Conservation (phyloP, 108 stramenopile species). For the Schizochytrium sp. region DNA sequence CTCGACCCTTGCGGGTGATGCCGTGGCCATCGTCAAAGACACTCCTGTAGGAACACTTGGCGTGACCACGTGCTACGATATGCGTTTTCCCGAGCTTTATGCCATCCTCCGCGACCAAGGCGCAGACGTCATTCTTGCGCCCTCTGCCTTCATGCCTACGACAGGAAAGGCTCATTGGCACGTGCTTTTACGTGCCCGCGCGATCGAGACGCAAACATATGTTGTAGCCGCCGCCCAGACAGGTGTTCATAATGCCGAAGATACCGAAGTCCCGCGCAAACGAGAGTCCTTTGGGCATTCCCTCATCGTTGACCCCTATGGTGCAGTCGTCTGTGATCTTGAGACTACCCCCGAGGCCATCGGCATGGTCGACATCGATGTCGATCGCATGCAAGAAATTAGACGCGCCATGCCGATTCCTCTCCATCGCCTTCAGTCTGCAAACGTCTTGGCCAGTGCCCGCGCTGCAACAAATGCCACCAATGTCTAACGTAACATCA, state of each 20-base stretch:
- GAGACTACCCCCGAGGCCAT: background rate
- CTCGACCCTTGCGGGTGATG: constrained; percentile 66
- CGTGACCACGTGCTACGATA: constrained; percentile 84
- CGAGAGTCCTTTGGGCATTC: constrained; percentile 74
- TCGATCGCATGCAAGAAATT: background rate
- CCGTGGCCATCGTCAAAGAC: constrained; percentile 64
- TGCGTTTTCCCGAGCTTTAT: constrained; percentile 87
- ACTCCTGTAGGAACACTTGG: constrained; percentile 72
- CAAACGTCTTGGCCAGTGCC: background rate
- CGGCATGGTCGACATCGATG: background rate
- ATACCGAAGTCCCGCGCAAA: constrained; percentile 29
- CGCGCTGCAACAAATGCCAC: background rate
- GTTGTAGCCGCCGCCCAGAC: constrained; percentile 90
- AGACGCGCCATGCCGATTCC: background rate
- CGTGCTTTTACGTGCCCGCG: constrained; percentile 70
- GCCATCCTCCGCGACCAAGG: constrained; percentile 49
- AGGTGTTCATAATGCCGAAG: constrained; percentile 63
- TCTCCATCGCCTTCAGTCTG: background rate
- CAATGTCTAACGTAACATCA: too few relatives aligned
- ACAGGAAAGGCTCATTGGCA: constrained; percentile 98
- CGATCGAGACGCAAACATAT: constrained; percentile 88
- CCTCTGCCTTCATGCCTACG: constrained; percentile 85
- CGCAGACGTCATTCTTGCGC: constrained; percentile 71
- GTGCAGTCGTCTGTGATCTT: background rate
- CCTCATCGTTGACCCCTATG: constrained; percentile 40